phyloP scores from a whole-genome alignment of 441 rosid species.

The Sinapis alba region DNA sequence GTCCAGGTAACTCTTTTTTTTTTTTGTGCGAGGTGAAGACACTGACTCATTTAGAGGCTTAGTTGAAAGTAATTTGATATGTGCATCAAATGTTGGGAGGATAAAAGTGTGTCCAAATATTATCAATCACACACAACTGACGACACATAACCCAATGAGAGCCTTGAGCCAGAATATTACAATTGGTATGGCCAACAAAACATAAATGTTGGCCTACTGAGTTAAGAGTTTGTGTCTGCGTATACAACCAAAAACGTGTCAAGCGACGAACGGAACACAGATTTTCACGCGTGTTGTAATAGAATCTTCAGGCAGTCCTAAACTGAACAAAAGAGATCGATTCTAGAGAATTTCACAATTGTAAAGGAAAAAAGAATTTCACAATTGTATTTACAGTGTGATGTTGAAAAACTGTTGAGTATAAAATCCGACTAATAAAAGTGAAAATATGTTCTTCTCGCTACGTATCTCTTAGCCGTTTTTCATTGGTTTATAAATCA shows the following conservation, averaged over 20 bases:
- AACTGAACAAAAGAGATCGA: not conserved
- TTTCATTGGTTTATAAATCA: not conserved
- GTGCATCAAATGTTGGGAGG: not conserved
- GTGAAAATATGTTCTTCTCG: not conserved
- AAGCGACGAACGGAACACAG: not conserved
- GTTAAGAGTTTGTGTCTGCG: not conserved
- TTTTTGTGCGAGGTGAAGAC: not conserved
- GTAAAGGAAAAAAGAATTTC: not conserved
- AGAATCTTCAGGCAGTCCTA: not conserved
- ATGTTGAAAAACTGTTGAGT: not conserved
- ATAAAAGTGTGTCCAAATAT: not conserved
- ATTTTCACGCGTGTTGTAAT: not conserved
- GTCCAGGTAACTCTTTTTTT: not conserved
- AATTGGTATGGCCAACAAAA: not conserved
- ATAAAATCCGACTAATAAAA: not conserved
- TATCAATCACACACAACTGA: not conserved
- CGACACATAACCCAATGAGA: not conserved
- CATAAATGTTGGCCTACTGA: not conserved
- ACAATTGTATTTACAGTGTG: not conserved
- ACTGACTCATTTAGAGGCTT: not conserved
- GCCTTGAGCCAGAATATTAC: not conserved
- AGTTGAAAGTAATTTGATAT: not conserved
- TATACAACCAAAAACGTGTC: not conserved
- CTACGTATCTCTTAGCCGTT: not conserved
- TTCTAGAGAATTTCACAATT: not conserved